A percentile compares a stretch with the other conserved stretches of the same genome.
Evolutionary conservation across 148 eudicot species (phyloP).

Genomic region (Hydrangea macrophylla): DNA sequence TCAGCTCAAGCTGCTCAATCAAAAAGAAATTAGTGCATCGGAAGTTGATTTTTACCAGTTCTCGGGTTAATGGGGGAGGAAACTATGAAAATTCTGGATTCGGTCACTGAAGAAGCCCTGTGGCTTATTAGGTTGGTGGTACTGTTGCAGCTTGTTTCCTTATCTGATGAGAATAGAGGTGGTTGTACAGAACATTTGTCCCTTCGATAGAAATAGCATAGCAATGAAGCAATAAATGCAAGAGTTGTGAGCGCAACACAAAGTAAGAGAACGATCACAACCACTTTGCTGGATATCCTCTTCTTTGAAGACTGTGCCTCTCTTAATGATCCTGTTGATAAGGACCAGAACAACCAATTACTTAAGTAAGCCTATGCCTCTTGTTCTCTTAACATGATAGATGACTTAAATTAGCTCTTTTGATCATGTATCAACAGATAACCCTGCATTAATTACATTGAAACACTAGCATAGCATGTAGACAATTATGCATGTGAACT

Average conservation of each 20-base stretch:
- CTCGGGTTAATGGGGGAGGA: slow-evolving; percentile 30
- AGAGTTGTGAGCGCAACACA: slow-evolving; percentile 50
- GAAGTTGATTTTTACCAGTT: slow-evolving; percentile 39
- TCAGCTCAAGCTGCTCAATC: background rate
- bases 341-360: background rate
- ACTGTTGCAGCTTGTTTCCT: slow-evolving; percentile 59
- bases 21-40: background rate
- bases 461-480: background rate
- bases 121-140: slow-evolving; percentile 58
- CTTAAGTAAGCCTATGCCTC: background rate
- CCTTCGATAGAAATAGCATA: slow-evolving; percentile 48
- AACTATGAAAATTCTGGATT: slow-evolving; percentile 26
- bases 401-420: background rate
- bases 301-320: slow-evolving; percentile 41
- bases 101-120: slow-evolving; percentile 34
- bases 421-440: background rate
- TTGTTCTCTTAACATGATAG: background rate
- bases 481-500: background rate
- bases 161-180: slow-evolving; percentile 43
- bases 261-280: slow-evolving; percentile 50
- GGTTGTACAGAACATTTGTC: slow-evolving; percentile 30
- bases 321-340: slow-evolving; percentile 46
- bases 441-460: background rate
- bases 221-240: slow-evolving; percentile 46
- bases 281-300: slow-evolving; percentile 37